Evolutionary conservation across 2,329 filamentous ascomycete species (phyloP), one percentile per base, ranked within the genome.

Genomic region (Phyllachora maydis): DNA sequence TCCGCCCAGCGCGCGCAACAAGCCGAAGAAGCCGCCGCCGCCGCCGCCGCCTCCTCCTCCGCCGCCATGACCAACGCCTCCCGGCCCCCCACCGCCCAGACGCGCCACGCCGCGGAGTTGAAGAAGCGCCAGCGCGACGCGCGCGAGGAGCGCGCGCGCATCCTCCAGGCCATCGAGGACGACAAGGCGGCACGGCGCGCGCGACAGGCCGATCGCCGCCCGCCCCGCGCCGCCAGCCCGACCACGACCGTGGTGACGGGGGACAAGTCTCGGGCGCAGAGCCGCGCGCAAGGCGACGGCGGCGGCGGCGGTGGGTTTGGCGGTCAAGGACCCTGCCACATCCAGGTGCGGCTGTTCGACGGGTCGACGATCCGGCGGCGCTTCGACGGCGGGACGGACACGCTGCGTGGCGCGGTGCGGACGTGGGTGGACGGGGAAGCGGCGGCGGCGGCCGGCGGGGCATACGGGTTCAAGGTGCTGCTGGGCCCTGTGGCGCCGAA

Each of bases 401-500:
- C 62, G 1, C 56, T 93, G 4, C 46, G 53, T 5, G 52, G 45
- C 5, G 64, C 78, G 20, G 70, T 95, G 1, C 64, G 85, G 6
- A 48, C 55, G 5, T 93, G 81, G 77, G 61, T 95, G 6, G 76
- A 85, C 26, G 52, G 59, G 27, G 11, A 13, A n/a, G 4, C 18
- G 13, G 22, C 18, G 9, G 18, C 25, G 8, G 61, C 65, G 20
- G 61, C 59, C 11, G 52, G 58, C 15, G 43, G 56, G 8, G 77
- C 81, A 0, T 95, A 82, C 45, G 74, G 62, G 8, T 83, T 95
- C 49, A 81, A 82, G 39, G 67, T 90, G 22, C 70, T 93, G 17
- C 57, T 90, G 3, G 71, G 76, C 0, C 83, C 83, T 0, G 50
- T 68, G 11, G n/a, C n/a, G n/a, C 78, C 81, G 2, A 88, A 73